These are phyloP conservation scores for Mycena metata DNA, from an alignment of 768 basidiomycete species.

Conservation along the genomic window DNA sequence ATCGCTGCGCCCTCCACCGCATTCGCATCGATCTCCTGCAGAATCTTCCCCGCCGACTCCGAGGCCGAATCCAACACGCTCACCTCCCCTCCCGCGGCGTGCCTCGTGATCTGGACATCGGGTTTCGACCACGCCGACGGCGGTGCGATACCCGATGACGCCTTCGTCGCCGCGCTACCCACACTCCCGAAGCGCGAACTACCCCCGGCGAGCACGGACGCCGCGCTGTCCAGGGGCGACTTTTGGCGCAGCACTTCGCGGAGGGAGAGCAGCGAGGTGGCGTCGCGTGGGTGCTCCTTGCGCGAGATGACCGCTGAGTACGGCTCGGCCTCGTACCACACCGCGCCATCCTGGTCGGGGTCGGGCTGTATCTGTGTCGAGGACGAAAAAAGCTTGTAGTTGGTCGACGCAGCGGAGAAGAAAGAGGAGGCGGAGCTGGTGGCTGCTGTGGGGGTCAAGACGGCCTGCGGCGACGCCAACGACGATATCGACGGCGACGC, in stretches of 20 bases:
- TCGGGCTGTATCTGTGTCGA: constrained; percentile 60
- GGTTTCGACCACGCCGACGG: constrained; percentile 69
- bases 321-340: constrained; percentile 73
- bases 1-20: constrained; percentile 36
- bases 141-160: constrained; percentile 42
- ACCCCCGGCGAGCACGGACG: constrained; percentile 21
- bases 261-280: constrained; percentile 67
- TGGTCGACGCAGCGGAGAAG: constrained; percentile 57
- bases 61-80: constrained; percentile 50
- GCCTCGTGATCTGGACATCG: constrained; percentile 65
- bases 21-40: constrained; percentile 58
- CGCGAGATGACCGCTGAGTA: constrained; percentile 72
- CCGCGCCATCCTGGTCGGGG: constrained; percentile 69
- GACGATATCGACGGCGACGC: constrained; percentile 40
- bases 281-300: constrained; percentile 75
- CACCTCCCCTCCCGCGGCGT: constrained; percentile 66
- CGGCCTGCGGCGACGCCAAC: constrained; percentile 33
- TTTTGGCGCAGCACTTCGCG: constrained; percentile 74
- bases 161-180: constrained; percentile 38
- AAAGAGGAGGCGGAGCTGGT: constrained; percentile 58
- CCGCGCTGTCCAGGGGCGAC: constrained; percentile 51
- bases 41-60: constrained; percentile 58
- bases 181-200: constrained; percentile 37
- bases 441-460: constrained; percentile 42
- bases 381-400: constrained; percentile 64